Percentiles rank a stretch among this genome's conserved stretches.
phyloP scores from a whole-genome alignment of 305 asterid species.

The Striga hermonthica region DNA sequence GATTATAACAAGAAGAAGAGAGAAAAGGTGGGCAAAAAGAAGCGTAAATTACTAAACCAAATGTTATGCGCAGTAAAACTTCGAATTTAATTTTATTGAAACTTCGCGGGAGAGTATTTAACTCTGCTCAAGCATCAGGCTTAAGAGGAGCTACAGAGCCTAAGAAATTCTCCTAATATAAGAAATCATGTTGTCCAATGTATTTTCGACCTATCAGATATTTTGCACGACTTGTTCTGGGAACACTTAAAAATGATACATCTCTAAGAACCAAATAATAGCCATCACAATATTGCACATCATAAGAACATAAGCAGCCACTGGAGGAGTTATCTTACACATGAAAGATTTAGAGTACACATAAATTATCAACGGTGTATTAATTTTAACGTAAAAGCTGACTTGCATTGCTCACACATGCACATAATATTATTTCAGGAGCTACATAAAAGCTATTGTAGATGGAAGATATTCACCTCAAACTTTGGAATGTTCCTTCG shows the following conservation, averaged over 20 bases:
- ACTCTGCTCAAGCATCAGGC: neutral
- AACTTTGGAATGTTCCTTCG: slow-evolving; percentile 94
- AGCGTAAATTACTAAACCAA: slow-evolving; percentile 1
- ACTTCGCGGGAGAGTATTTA: neutral
- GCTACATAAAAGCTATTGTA: slow-evolving; percentile 3
- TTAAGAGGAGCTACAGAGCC: neutral
- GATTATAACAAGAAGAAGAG: too few species aligned
- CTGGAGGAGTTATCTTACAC: slow-evolving; percentile 1
- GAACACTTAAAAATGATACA: neutral
- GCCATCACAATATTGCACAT: too few species aligned
- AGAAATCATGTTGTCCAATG: slow-evolving; percentile 1
- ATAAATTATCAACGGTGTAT: neutral
- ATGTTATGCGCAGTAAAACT: too few species aligned
- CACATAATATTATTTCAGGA: slow-evolving; percentile 8
- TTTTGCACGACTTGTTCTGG: slow-evolving; percentile 1
- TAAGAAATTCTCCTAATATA: neutral
- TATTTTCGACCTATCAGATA: neutral
- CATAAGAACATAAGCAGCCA: neutral
- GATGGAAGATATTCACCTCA: slow-evolving; percentile 47
- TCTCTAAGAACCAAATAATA: neutral
- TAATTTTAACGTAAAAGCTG: neutral
- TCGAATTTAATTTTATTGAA: neutral
- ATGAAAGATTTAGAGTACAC: neutral
- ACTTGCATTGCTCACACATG: slow-evolving; percentile 13
- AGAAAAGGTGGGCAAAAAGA: neutral